Evolutionary conservation across 2,329 filamentous ascomycete species (phyloP).

Genomic region (Metarhizium brunneum): DNA sequence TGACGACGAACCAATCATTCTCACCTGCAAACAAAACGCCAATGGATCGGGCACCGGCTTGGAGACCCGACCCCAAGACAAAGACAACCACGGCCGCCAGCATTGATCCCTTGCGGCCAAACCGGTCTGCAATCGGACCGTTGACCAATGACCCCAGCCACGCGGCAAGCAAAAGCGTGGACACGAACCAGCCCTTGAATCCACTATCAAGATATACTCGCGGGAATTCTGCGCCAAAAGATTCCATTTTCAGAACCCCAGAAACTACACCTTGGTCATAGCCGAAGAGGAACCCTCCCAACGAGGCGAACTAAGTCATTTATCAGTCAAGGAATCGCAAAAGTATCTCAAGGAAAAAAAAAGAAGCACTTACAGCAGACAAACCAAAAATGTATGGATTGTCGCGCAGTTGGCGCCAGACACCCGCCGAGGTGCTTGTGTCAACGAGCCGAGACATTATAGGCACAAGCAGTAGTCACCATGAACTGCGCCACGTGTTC

Average conservation of each 20-base stretch:
- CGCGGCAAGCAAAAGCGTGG: slow-evolving; percentile 36
- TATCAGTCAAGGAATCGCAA: background rate
- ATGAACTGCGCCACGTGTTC: background rate
- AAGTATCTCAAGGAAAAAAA: background rate
- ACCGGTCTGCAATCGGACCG: slow-evolving; percentile 26
- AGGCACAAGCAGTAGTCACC: too few relatives aligned
- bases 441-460: background rate
- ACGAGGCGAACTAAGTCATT: slow-evolving; percentile 18
- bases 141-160: slow-evolving; percentile 39
- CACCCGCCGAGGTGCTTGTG: slow-evolving; percentile 2
- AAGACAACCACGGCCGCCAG: slow-evolving; percentile 25
- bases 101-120: slow-evolving; percentile 26
- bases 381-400: slow-evolving; percentile 32
- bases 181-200: slow-evolving; percentile 45
- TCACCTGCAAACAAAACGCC: slow-evolving; percentile 30
- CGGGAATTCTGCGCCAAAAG: slow-evolving; percentile 23
- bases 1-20: background rate
- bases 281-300: slow-evolving; percentile 35
- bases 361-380: slow-evolving; percentile 10
- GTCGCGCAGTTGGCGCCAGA: slow-evolving; percentile 15
- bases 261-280: slow-evolving; percentile 42
- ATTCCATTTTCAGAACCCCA: slow-evolving; percentile 36
- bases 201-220: slow-evolving; percentile 31
- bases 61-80: slow-evolving; percentile 32
- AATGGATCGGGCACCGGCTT: slow-evolving; percentile 30